phyloP scores from a whole-genome alignment of 192 early-diverging fungal genomes.

The Phycomyces blakesleeanus region DNA sequence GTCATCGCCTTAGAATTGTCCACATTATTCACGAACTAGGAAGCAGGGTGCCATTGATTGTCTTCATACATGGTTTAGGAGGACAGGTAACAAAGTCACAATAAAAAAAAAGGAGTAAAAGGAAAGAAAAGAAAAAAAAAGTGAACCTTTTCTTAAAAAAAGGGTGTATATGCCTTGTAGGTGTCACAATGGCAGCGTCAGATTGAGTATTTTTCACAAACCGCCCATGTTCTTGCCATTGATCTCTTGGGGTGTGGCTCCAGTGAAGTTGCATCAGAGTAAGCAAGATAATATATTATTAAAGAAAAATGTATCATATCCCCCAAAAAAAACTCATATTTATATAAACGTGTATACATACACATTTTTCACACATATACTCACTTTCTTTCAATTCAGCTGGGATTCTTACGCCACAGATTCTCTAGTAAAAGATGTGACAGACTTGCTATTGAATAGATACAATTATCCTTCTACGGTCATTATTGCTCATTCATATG shows the following conservation, averaged over 20 bases:
- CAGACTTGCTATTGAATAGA: conserved; percentile 34
- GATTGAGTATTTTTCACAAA: conserved; percentile 50
- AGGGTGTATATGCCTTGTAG: conserved; percentile 27
- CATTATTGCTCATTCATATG: conserved; percentile 55
- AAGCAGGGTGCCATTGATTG: conserved; percentile 48
- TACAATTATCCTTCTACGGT: conserved; percentile 47
- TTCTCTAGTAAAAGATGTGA: conserved; percentile 43
- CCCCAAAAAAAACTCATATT: no score
- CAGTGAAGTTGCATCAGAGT: conserved; percentile 50
- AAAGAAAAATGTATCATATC: background rate
- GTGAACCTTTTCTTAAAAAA: background rate
- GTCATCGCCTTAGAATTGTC: conserved; percentile 44
- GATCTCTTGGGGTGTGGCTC: conserved; percentile 54
- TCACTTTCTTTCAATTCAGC: conserved; percentile 21
- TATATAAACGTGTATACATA: background rate
- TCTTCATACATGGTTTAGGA: conserved; percentile 58
- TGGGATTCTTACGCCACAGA: conserved; percentile 44
- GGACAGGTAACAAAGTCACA: conserved; percentile 44
- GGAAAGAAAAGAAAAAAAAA: background rate
- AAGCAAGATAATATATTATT: conserved; percentile 3
- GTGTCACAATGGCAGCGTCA: conserved; percentile 53
- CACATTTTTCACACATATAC: background rate
- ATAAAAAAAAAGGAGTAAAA: background rate
- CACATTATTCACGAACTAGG: conserved; percentile 54
- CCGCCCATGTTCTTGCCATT: conserved; percentile 49